Conservation (phyloP, 2,329 filamentous ascomycete species). For the Sporothrix humicola region DNA sequence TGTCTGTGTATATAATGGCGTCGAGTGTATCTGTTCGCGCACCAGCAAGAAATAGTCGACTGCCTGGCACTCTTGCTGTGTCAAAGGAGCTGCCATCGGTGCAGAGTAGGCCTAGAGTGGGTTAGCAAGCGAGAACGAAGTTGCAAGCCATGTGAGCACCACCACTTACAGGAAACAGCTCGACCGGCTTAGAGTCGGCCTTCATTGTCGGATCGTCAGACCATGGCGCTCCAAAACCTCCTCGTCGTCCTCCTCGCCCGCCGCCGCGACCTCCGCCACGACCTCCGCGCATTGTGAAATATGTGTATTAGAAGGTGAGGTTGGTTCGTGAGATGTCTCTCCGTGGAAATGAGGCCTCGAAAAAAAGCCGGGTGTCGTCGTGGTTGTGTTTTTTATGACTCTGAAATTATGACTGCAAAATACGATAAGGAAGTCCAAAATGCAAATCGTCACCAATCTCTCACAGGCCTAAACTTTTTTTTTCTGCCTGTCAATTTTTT, state of each 20-base stretch:
- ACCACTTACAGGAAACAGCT: constrained; percentile 60
- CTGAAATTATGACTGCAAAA: neutral
- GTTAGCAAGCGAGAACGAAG: neutral
- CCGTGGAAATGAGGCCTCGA: neutral
- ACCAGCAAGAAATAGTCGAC: constrained; percentile 61
- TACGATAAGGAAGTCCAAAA: neutral
- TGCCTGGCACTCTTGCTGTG: constrained; percentile 52
- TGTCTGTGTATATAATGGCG: constrained; percentile 62
- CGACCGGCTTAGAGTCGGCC: constrained; percentile 60
- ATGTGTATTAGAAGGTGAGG: neutral
- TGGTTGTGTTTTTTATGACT: neutral
- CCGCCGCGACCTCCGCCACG: constrained; percentile 56
- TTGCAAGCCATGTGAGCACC: neutral
- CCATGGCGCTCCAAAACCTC: constrained; percentile 53
- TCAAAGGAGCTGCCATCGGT: constrained; percentile 53
- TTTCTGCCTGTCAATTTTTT: constrained; percentile 33
- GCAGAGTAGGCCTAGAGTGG: constrained; percentile 56
- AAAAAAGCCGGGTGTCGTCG: neutral
- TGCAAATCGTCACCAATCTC: neutral
- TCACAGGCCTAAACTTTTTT: constrained; percentile 11
- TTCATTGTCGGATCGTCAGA: constrained; percentile 58
- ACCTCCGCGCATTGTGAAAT: constrained; percentile 28
- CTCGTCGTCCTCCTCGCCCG: constrained; percentile 53
- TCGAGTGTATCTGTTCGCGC: constrained; percentile 61
- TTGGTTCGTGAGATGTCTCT: neutral